phyloP scores from a whole-genome alignment of 306 rosid species.

The Oxytropis ochrocephala region DNA sequence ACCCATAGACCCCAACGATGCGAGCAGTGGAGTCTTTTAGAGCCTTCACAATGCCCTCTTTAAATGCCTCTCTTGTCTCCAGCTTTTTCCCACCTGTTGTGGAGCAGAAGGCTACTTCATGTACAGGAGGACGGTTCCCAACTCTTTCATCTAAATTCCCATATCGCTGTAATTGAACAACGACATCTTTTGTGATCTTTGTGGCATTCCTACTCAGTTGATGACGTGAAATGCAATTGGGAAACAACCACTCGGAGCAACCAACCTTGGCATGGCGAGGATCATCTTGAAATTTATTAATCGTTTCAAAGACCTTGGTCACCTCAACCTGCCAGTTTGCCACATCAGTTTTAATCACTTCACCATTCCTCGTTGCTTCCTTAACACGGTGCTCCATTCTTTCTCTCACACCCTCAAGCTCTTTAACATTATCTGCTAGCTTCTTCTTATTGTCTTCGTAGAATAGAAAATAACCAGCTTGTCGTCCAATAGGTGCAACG shows the following conservation, averaged over 20 bases:
- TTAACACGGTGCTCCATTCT: not conserved
- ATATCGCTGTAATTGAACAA: not conserved
- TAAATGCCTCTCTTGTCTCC: not conserved
- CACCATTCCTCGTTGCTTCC: not conserved
- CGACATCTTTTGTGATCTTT: not conserved
- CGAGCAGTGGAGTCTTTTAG: not conserved
- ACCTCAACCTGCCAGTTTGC: not conserved
- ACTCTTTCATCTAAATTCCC: not conserved
- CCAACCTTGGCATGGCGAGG: not conserved
- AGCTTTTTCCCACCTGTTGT: not conserved
- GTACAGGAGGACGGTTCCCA: not conserved
- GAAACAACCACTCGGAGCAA: not conserved
- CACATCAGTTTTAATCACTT: not conserved
- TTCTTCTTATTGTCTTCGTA: not conserved
- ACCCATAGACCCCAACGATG: not conserved
- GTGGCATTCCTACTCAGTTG: not conserved
- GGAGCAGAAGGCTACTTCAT: not conserved
- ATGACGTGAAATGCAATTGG: not conserved
- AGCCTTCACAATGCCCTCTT: not conserved
- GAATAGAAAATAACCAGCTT: not conserved
- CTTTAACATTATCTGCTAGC: not conserved
- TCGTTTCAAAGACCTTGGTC: not conserved
- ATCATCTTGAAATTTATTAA: not conserved
- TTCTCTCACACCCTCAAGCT: not conserved
- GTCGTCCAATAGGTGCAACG: not conserved